Evolutionary conservation across 2,329 filamentous ascomycete genomes (phyloP), one percentile per base, ranked within the genome.

Genomic region (Exophiala xenobiotica): DNA sequence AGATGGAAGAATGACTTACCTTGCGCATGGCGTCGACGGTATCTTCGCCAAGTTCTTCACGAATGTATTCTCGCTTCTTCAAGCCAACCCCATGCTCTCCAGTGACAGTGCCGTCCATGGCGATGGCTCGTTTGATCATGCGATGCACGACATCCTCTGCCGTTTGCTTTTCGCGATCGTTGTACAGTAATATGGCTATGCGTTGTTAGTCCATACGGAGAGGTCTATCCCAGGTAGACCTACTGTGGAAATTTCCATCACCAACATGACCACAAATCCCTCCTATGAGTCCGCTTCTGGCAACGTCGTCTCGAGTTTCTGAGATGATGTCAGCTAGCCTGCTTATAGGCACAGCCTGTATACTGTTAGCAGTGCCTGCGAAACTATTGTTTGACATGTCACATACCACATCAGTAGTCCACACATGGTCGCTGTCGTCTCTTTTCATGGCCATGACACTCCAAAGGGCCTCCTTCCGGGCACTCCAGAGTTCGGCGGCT

Each of bases 401-500:
- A 54, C 55, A 47, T 42, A 58, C 55, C 16, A 91, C 87, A 64
- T 92, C 88, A 0, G 87, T 92, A 0, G 86, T 88, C 87, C 87
- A 90, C 20, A 90, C 80, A 40, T 77, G 79, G 59, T 86, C 79
- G 2, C 77, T 75, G 0, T 78, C 76, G 19, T 79, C 72, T 42
- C 80, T 74, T 52, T 77, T 78, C 68, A 85, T 80, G 0, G 84
- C 82, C 68, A 88, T 82, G 38, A 87, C 80, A 49, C 82, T 85
- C 82, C 86, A 90, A 1, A 90, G 72, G 0, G 85, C 86, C 62
- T 87, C 80, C 63, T 90, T 91, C 31, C 87, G 75, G 3, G 87
- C 87, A 35, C 82, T 83, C 87, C 87, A 91, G 3, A 90, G 74
- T 59, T 88, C 83, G 4, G 77, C 72, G 65, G 83, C 83, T 61